phyloP scores from a whole-genome alignment of 2,329 filamentous ascomycete genomes.

The Ceratocystis papillata region DNA sequence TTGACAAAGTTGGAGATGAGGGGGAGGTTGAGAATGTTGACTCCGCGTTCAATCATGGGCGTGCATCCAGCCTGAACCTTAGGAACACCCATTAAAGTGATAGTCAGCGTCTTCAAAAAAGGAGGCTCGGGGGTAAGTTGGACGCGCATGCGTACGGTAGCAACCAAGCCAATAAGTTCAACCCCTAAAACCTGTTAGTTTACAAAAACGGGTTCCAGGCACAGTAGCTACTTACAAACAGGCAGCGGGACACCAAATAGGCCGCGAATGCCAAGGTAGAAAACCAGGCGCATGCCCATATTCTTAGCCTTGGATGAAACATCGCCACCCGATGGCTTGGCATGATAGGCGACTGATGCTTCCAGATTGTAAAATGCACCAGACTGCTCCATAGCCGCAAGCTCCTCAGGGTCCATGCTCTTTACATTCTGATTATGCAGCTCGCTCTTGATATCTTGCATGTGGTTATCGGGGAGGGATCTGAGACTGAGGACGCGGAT shows the following conservation, averaged over 20 bases:
- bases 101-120: constrained; percentile 81
- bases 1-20: constrained; percentile 95
- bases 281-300: constrained; percentile 94
- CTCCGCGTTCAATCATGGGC: constrained; percentile 80
- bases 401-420: constrained; percentile 73
- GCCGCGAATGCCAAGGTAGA: constrained; percentile 83
- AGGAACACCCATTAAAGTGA: constrained; percentile 88
- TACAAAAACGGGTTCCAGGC: background rate
- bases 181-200: constrained; percentile 41
- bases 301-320: constrained; percentile 77
- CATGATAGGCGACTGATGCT: constrained; percentile 82
- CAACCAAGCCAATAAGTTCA: constrained; percentile 81
- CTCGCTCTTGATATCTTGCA: constrained; percentile 69
- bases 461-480: constrained; percentile 66
- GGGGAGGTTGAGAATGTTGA: constrained; percentile 84
- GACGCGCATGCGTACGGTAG: constrained; percentile 70
- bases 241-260: constrained; percentile 81
- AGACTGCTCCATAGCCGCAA: constrained; percentile 79
- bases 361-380: constrained; percentile 91
- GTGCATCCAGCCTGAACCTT: constrained; percentile 82
- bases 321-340: constrained; percentile 58
- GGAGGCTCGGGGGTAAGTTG: constrained; percentile 84
- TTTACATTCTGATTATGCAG: constrained; percentile 69
- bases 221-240: constrained; percentile 44
- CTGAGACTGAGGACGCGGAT: constrained; percentile 78